Base-by-base conservation (phyloP, 1,284 basidiomycete species). In the Termitomyces sp. region DNA sequence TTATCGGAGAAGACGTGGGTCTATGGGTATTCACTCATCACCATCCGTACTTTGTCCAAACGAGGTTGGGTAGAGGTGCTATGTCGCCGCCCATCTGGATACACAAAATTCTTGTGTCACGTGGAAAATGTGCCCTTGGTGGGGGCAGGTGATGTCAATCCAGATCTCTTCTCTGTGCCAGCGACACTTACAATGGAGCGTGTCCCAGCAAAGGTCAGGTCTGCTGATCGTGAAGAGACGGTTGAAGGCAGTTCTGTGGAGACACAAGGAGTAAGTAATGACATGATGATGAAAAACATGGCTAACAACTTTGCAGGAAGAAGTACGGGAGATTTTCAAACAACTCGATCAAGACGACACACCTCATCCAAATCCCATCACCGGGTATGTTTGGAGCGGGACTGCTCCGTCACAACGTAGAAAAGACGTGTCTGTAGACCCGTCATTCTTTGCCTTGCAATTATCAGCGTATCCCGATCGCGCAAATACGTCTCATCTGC, bases 51-150 rank as follows among this genome's bases (percentile, higher is more conserved):
- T 0, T 77, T 97, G 38, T 75, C 81, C 6, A 80, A 85, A 56
- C 76, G 83, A 1, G 94, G 94, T 2, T 98, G 96, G 96, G 81
- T 95, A 24, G 93, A 96, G 65, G 84, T 98, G 6, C 72, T 88
- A 36, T 88, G 90, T 0, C 83, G 94, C 7, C 81, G 97, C 17
- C 88, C 97, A 0, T 98, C 95, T 0, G 97, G 97, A 4, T 87
- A 88, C 56, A 91, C 92, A 3, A 84, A 82, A 62, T 86, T 98
- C 66, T 73, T 98, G n/a, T 92, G 90, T 68, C 86, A 91, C 64
- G 70, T 95, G 33, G 95, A 98, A 68, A 98, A 99, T 67, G 82
- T 92, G 1, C 91, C 92, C 0, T 77, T 93, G 68, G 83, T 93
- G 3, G 84, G 86, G 0, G 77, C 89, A 1, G 93, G 92, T 1